A percentile compares a stretch with the other conserved stretches of the same genome.
phyloP scores from a whole-genome alignment of 2,329 filamentous ascomycete species.

The Hymenoscyphus fructigenus region DNA sequence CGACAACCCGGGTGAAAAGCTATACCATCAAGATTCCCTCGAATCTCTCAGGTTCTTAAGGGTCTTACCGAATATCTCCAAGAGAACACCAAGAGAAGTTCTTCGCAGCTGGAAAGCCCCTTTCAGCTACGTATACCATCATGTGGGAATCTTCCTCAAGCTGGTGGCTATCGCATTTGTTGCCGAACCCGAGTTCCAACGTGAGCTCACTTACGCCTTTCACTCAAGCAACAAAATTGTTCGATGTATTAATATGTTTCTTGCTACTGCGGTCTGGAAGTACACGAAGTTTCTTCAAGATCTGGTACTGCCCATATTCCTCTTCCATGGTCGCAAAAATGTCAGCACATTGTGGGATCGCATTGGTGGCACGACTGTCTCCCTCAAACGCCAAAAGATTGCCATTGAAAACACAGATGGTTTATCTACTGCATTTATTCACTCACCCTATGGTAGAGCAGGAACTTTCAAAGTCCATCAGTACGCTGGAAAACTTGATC shows the following conservation, averaged over 20 bases:
- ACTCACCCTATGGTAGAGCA: conserved; percentile 17
- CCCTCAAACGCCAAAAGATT: conserved; percentile 46
- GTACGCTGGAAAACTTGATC: conserved; percentile 31
- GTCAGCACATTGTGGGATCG: conserved; percentile 47
- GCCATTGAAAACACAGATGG: conserved; percentile 49
- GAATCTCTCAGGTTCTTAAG: conserved; percentile 19
- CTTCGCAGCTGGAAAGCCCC: conserved; percentile 20
- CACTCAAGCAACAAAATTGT: conserved; percentile 33
- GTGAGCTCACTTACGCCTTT: conserved; percentile 49
- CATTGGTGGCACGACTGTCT: conserved; percentile 48
- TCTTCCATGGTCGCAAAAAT: conserved; percentile 48
- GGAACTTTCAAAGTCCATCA: conserved; percentile 21
- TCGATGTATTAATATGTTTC: conserved; percentile 40
- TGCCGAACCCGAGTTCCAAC: conserved; percentile 52
- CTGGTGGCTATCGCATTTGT: conserved; percentile 50
- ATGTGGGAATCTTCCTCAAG: conserved; percentile 44
- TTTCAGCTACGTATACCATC: conserved; percentile 41
- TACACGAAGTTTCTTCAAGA: conserved; percentile 47
- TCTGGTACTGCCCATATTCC: conserved; percentile 32
- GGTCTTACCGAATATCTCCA: conserved; percentile 13
- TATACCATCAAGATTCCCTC: conserved; percentile 17
- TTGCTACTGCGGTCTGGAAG: conserved; percentile 48
- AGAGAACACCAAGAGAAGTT: conserved; percentile 13
- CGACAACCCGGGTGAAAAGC: conserved; percentile 13
- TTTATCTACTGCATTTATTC: conserved; percentile 48